phyloP scores from a whole-genome alignment of 148 eudicot species.

The Vaccinium myrtillus region DNA sequence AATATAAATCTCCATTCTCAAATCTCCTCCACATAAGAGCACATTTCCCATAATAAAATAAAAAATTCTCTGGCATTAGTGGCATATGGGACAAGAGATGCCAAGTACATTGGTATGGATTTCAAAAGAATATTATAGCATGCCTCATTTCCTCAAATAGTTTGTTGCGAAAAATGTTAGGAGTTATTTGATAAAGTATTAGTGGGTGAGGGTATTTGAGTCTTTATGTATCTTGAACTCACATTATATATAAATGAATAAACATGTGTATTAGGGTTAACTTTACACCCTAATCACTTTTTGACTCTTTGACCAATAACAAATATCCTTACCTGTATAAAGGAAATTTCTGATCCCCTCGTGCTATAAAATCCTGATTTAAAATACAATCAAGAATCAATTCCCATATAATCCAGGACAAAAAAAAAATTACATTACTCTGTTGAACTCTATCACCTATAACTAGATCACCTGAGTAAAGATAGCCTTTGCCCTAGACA shows the following conservation, averaged over 20 bases:
- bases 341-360: slow-evolving; percentile 60
- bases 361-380: slow-evolving; percentile 6
- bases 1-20: neutral
- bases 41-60: neutral
- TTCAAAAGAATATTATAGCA: neutral
- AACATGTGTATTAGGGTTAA: no score
- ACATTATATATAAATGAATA: no score
- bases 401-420: neutral
- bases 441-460: neutral
- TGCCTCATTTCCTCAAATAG: neutral
- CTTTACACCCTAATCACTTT: no score
- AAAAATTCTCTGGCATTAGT: neutral
- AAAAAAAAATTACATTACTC: neutral
- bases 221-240: no score
- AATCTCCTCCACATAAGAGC: neutral
- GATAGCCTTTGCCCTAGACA: slow-evolving; percentile 77
- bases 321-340: slow-evolving; percentile 65
- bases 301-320: neutral
- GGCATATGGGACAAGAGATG: neutral
- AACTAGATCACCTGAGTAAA: slow-evolving; percentile 72
- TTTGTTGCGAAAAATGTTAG: neutral
- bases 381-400: neutral
- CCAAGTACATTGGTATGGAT: neutral
- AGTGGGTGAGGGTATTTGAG: no score
- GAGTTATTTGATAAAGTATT: no score